Percentiles rank a stretch among this genome's conserved stretches.
Evolutionary conservation across 2,329 filamentous ascomycete genomes (phyloP).

Genomic region (Nemania bipapillata): DNA sequence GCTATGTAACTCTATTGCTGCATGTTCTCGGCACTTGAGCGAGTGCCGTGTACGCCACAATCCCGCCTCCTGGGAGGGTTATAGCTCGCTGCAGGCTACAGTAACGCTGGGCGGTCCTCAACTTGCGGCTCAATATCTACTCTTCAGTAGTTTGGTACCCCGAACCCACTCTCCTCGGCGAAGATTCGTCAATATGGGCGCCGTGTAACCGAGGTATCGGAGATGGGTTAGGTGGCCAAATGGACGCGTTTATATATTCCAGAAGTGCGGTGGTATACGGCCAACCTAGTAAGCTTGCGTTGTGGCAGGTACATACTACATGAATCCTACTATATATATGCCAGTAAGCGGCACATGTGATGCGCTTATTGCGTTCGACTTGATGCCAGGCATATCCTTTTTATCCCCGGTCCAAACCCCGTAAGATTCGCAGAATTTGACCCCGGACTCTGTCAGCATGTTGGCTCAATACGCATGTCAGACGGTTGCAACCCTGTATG

Average conservation of each 20-base stretch:
- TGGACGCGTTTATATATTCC: too few species aligned
- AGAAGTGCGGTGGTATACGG: background rate
- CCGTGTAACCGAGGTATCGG: too few species aligned
- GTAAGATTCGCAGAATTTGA: background rate
- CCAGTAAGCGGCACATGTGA: conserved; percentile 5
- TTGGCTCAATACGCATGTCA: conserved; percentile 1
- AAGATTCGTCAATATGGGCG: too few species aligned
- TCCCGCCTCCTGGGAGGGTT: background rate
- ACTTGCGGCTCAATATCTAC: too few species aligned
- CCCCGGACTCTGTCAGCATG: conserved; percentile 1
- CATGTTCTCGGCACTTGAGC: too few species aligned
- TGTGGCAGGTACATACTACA: background rate
- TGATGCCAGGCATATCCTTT: background rate
- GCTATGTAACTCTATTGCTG: too few species aligned
- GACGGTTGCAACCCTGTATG: background rate
- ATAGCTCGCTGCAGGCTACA: background rate
- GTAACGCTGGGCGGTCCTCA: background rate
- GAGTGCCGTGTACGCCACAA: too few species aligned
- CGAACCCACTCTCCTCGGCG: too few species aligned
- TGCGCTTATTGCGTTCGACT: background rate
- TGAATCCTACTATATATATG: background rate
- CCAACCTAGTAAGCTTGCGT: background rate
- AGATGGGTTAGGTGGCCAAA: too few species aligned
- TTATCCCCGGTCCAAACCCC: conserved; percentile 1
- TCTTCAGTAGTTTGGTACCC: too few species aligned